phyloP scores from a whole-genome alignment of 257 asterid genomes.

The Nicotiana tabacum region DNA sequence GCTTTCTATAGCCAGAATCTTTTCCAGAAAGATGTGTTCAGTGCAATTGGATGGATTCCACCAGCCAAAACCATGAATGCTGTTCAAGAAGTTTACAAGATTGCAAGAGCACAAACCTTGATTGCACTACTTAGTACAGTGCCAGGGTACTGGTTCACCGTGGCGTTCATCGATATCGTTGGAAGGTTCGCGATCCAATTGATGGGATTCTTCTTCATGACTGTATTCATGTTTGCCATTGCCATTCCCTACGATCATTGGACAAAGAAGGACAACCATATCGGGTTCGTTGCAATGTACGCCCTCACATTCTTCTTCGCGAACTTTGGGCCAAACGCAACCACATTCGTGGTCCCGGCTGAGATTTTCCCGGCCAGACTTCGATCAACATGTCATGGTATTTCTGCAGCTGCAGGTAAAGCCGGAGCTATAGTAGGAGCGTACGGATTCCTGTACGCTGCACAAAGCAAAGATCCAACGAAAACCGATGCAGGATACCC shows the following conservation, averaged over 20 bases:
- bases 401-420: conserved; percentile 33
- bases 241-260: conserved; percentile 29
- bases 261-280: neutral
- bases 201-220: conserved; percentile 17
- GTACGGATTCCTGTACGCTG: conserved; percentile 21
- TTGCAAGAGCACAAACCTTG: conserved; percentile 14
- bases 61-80: conserved; percentile 24
- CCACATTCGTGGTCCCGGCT: conserved; percentile 20
- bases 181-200: conserved; percentile 17
- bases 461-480: conserved; percentile 13
- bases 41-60: neutral
- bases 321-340: conserved; percentile 28
- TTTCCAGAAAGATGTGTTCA: neutral
- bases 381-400: conserved; percentile 26
- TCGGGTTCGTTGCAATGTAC: conserved; percentile 21
- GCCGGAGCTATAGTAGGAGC: conserved; percentile 33
- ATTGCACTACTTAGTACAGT: conserved; percentile 30
- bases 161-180: conserved; percentile 18
- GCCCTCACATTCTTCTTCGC: conserved; percentile 2
- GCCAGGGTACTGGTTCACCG: conserved; percentile 31
- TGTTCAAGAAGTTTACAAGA: conserved; percentile 20
- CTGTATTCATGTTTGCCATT: conserved; percentile 23
- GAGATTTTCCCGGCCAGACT: conserved; percentile 22
- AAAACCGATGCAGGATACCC: conserved; percentile 26
- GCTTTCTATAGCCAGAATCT: neutral